phyloP scores from a whole-genome alignment of 352 stramenopile species.

The Phytopythium cucurbitacearum region DNA sequence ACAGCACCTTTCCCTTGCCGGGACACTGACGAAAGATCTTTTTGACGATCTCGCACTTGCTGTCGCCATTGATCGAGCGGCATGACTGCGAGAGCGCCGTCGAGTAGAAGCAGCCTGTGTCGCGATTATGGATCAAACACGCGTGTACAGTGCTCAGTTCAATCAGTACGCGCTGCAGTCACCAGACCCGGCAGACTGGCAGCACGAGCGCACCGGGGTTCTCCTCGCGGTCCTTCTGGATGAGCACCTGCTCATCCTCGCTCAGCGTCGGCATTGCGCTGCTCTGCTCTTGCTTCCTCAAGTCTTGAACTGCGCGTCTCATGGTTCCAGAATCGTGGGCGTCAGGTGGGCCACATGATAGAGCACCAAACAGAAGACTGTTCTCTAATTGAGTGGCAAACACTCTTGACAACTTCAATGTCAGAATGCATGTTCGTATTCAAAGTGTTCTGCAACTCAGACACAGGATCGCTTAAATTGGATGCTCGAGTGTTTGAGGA shows the following conservation, averaged over 20 bases:
- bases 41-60: conserved; percentile 81
- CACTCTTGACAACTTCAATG: neutral
- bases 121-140: too few species aligned
- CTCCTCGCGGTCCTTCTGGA: conserved; percentile 65
- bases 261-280: conserved; percentile 52
- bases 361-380: neutral
- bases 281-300: neutral
- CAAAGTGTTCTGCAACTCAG: too few species aligned
- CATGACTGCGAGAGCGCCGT: conserved; percentile 76
- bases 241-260: conserved; percentile 66
- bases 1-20: conserved; percentile 42
- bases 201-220: conserved; percentile 34
- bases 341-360: neutral
- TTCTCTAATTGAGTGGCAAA: neutral
- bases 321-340: neutral
- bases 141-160: neutral
- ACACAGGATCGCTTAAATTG: conserved; percentile 1
- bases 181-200: neutral
- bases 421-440: neutral
- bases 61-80: conserved; percentile 76
- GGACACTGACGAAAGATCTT: conserved; percentile 86
- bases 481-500: neutral
- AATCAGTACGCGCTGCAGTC: neutral
- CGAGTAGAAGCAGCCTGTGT: conserved; percentile 71
- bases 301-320: neutral